These are phyloP conservation scores for Sesbania bispinosa DNA, from an alignment of 306 rosid genomes.

Conservation along the genomic window DNA sequence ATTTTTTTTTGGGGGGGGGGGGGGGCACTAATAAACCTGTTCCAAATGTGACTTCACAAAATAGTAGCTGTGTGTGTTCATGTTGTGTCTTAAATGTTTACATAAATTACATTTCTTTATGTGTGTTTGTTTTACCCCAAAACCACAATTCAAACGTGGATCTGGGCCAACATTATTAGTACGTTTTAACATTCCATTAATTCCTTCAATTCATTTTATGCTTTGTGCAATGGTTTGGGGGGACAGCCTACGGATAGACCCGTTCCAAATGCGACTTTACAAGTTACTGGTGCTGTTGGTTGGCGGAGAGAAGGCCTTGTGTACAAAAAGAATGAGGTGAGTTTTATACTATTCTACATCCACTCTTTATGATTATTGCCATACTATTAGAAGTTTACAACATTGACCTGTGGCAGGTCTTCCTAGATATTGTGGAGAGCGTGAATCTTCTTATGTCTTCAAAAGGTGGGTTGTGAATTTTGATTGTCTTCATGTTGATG, in stretches of 20 bases:
- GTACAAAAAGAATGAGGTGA: constrained; percentile 88
- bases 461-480: constrained; percentile 56
- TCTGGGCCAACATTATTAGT: too few species aligned
- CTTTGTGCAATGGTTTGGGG: neutral
- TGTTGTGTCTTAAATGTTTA: neutral
- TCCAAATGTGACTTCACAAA: neutral
- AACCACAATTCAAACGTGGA: too few species aligned
- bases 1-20: neutral
- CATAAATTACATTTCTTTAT: neutral
- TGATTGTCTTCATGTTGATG: neutral
- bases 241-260: constrained; percentile 67
- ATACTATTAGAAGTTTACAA: constrained; percentile 13
- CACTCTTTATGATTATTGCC: constrained; percentile 5
- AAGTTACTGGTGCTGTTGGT: constrained; percentile 97
- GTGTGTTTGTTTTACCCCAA: too few species aligned
- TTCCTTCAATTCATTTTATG: constrained; percentile 10
- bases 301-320: constrained; percentile 95
- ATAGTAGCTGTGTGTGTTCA: neutral
- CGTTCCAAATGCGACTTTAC: constrained; percentile 91
- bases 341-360: neutral
- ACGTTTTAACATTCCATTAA: neutral
- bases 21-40: neutral
- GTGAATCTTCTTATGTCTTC: constrained; percentile 97
- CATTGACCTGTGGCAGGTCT: constrained; percentile 53
- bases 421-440: constrained; percentile 90